Evolutionary conservation across 805 yeast genomes (phyloP).

Genomic region (Debaryomyces castellii): DNA sequence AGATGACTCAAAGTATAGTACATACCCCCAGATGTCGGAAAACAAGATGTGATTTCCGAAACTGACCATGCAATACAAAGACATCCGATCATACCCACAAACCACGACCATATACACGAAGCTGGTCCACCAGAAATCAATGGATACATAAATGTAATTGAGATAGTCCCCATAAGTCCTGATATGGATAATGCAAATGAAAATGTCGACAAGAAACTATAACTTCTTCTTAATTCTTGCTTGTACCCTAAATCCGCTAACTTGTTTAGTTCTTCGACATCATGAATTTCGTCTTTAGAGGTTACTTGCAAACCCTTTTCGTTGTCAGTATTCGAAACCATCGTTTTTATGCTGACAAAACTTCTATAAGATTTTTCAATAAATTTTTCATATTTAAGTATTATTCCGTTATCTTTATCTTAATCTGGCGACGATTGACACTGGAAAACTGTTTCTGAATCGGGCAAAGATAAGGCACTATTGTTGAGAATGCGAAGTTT

Average conservation of each 20-base stretch:
- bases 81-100: slow-evolving; percentile 3
- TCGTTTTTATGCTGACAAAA: not conserved
- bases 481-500: not conserved
- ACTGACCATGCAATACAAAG: slow-evolving; percentile 3
- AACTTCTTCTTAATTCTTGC: slow-evolving; percentile 1
- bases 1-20: slow-evolving; percentile 1
- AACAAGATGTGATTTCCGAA: slow-evolving; percentile 1
- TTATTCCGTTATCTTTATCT: not conserved
- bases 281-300: not conserved
- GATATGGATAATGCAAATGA: slow-evolving; percentile 1
- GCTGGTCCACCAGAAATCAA: slow-evolving; percentile 3
- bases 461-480: not conserved
- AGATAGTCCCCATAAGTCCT: slow-evolving; percentile 2
- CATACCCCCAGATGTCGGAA: slow-evolving; percentile 2
- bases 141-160: slow-evolving; percentile 1
- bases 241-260: slow-evolving; percentile 1
- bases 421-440: not conserved
- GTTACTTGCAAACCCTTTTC: not conserved
- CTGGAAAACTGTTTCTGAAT: not conserved
- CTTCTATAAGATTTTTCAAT: too few species aligned
- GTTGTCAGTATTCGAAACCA: not conserved
- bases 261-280: not conserved
- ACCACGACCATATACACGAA: slow-evolving; percentile 1
- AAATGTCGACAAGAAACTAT: slow-evolving; percentile 1
- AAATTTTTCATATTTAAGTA: not conserved